Evolutionary conservation across 495 filamentous ascomycete genomes (phyloP), one percentile per base, ranked within the genome.

Genomic region (Beverwykella pulmonaria): DNA sequence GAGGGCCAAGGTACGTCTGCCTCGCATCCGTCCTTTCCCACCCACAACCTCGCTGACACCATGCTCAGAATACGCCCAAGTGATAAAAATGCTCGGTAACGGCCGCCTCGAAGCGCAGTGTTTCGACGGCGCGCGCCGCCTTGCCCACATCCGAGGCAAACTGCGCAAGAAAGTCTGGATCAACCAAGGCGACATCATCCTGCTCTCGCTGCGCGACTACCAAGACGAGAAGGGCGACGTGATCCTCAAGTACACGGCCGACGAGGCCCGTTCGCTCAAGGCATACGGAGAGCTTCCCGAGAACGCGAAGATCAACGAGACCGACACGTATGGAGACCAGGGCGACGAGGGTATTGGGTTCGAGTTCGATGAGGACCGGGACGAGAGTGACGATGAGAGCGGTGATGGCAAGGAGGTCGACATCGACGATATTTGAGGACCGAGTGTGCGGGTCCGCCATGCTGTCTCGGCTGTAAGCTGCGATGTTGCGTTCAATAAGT

Each of bases 201-300:
- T 98, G 17, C 87, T 98, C 50, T 94, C 90, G 7, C 90, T 98
- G 39, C 92, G 94, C 71, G 95, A 98, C 79, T 98, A 97, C 81
- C 94, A 98, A 78, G 94, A 97, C 78, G 92, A 96, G 79, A 98
- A 98, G 83, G 94, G 92, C 71, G 94, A 98, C 76, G 94, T 98
- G 49, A 97, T 98, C 81, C 88, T 97, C 78, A 98, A 98, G 83
- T 98, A 98, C 84, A 90, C 87, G 50, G 92, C 94, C 79, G 94
- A 98, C 72, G 94, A 98, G 85, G 94, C 95, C 68, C 87, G 95
- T 77, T 89, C 85, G 68, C 82, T 98, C 73, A 96, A 96, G 83
- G 91, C 92, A 64, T 97, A 97, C 75, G 94, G 95, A 75, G 94
- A 98, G 81, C 84, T 98, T 63, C 94, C 94, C 60, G 94, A 98